A percentile compares a stretch with the other conserved stretches of the same genome.
phyloP scores from a whole-genome alignment of 352 stramenopile species.

The Globisporangium paroecandrum region DNA sequence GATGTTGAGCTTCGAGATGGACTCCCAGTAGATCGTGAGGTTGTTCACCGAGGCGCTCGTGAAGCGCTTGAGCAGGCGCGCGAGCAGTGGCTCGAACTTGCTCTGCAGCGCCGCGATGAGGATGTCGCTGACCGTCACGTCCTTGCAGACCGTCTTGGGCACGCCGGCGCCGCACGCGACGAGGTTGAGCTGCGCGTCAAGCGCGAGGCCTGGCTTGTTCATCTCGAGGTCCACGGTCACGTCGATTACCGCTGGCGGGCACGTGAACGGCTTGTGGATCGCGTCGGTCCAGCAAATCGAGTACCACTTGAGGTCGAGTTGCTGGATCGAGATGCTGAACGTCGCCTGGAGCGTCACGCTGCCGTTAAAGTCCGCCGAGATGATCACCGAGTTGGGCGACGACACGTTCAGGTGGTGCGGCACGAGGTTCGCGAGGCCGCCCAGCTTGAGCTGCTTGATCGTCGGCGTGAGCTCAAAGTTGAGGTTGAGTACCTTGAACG shows the following conservation, averaged over 20 bases:
- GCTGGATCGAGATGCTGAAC: constrained; percentile 16
- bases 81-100: constrained; percentile 23
- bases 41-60: constrained; percentile 33
- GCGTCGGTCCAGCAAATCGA: constrained; percentile 46
- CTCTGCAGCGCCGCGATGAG: constrained; percentile 26
- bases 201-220: constrained; percentile 16
- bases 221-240: constrained; percentile 29
- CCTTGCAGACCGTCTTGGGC: constrained; percentile 24
- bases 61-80: constrained; percentile 36
- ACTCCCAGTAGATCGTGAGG: constrained; percentile 29
- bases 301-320: constrained; percentile 39
- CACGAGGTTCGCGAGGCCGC: constrained; percentile 27
- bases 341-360: constrained; percentile 22
- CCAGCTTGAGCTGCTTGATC: constrained; percentile 30
- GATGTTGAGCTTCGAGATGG: constrained; percentile 19
- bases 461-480: constrained; percentile 26
- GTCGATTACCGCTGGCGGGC: constrained; percentile 23
- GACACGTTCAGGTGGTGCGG: constrained; percentile 35
- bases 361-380: constrained; percentile 33
- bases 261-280: constrained; percentile 23
- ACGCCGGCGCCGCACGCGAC: constrained; percentile 19
- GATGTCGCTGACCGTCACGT: constrained; percentile 33
- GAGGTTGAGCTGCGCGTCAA: constrained; percentile 21
- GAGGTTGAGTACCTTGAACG: constrained; percentile 30
- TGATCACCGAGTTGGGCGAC: constrained; percentile 20